Conservation (phyloP, 768 basidiomycete species). For the Gymnopilus junonius region DNA sequence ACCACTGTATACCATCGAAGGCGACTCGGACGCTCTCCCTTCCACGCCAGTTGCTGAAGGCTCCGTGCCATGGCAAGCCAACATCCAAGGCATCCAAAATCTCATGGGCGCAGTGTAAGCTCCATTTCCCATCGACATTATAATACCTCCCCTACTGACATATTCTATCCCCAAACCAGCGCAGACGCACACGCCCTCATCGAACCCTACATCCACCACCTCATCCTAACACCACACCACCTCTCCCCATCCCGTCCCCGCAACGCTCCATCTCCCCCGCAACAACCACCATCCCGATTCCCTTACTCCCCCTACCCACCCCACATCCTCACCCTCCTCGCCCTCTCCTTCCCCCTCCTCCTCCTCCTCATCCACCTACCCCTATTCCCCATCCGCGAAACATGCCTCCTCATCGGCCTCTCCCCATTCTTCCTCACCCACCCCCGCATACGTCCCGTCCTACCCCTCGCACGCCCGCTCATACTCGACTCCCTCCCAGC, state of each 20-base stretch:
- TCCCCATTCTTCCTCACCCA: slow-evolving; percentile 57
- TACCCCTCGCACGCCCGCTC: too few relatives aligned
- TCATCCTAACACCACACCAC: slow-evolving; percentile 53
- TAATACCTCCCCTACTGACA: background rate
- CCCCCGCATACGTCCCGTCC: too few relatives aligned
- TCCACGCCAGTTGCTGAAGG: slow-evolving; percentile 56
- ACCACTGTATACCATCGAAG: slow-evolving; percentile 15
- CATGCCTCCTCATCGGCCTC: slow-evolving; percentile 53
- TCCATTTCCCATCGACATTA: background rate
- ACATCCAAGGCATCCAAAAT: slow-evolving; percentile 89
- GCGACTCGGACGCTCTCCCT: slow-evolving; percentile 25
- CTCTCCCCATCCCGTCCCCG: slow-evolving; percentile 21
- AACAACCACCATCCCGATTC: background rate
- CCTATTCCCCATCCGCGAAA: slow-evolving; percentile 49
- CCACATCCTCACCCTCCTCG: slow-evolving; percentile 53
- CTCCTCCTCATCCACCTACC: slow-evolving; percentile 48
- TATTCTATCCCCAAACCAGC: slow-evolving; percentile 41
- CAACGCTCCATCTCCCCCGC: too few relatives aligned
- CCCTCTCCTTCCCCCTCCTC: slow-evolving; percentile 56
- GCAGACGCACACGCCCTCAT: slow-evolving; percentile 63
- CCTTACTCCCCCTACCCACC: slow-evolving; percentile 52
- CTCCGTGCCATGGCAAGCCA: slow-evolving; percentile 81
- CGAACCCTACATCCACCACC: slow-evolving; percentile 53
- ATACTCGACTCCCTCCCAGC: too few relatives aligned
- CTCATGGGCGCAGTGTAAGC: slow-evolving; percentile 84